Percentiles rank a stretch among this genome's conserved stretches.
phyloP scores from a whole-genome alignment of 1,139 yeast species.

The Komagataea norvegica region DNA sequence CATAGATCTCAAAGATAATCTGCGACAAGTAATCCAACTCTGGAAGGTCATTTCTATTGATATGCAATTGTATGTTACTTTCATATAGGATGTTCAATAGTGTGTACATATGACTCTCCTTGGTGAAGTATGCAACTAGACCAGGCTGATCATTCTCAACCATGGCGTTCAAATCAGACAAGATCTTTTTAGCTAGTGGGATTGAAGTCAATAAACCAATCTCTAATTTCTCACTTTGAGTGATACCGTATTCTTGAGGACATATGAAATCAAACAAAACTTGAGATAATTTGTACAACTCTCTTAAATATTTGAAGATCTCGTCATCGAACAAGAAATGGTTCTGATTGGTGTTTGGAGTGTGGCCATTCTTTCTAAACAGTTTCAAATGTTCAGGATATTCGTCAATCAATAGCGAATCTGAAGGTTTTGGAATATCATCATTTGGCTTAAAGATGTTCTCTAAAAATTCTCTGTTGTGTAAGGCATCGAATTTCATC shows the following conservation, averaged over 20 bases:
- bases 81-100: constrained; percentile 86
- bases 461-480: constrained; percentile 84
- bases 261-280: constrained; percentile 95
- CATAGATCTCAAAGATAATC: constrained; percentile 89
- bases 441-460: constrained; percentile 71
- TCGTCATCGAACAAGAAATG: constrained; percentile 65
- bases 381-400: constrained; percentile 79
- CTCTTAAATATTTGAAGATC: constrained; percentile 75
- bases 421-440: constrained; percentile 44
- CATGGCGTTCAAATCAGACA: constrained; percentile 76
- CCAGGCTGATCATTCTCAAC: constrained; percentile 75
- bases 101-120: constrained; percentile 96
- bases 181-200: constrained; percentile 87
- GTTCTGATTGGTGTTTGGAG: constrained; percentile 15
- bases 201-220: constrained; percentile 92
- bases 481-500: constrained; percentile 97
- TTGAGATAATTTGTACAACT: constrained; percentile 82
- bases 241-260: constrained; percentile 98
- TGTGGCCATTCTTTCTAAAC: constrained; percentile 34
- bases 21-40: constrained; percentile 95
- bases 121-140: constrained; percentile 86
- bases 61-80: constrained; percentile 90
- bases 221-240: constrained; percentile 91
- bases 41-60: constrained; percentile 91
- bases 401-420: constrained; percentile 62